Evolutionary conservation across 1,284 basidiomycete species (phyloP).

Genomic region (Polyporus tsugae): DNA sequence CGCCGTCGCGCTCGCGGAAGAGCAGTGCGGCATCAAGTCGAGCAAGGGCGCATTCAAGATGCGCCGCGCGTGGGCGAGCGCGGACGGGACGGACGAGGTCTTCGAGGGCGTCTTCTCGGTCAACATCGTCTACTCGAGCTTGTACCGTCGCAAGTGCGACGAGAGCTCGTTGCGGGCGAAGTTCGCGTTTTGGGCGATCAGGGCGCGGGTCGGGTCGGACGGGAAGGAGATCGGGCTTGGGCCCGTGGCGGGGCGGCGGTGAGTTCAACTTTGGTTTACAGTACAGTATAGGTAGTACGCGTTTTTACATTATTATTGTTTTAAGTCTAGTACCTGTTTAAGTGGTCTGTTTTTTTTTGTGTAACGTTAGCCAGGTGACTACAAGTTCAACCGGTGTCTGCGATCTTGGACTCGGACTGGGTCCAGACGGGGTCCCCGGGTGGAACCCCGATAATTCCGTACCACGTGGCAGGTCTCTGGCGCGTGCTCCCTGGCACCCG

Average conservation of each 20-base stretch:
- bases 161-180: not conserved
- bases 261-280: not conserved
- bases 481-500: too few relatives aligned
- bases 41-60: not conserved
- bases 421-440: too few relatives aligned
- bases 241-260: not conserved
- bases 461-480: too few relatives aligned
- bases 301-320: too few relatives aligned
- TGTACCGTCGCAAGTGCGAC: not conserved
- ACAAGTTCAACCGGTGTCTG: too few relatives aligned
- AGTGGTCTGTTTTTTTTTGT: too few relatives aligned
- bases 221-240: not conserved
- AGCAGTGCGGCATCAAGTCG: not conserved
- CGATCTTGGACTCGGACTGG: too few relatives aligned
- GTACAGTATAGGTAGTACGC: too few relatives aligned
- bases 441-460: too few relatives aligned
- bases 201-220: not conserved
- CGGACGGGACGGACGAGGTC: not conserved
- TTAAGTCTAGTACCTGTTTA: too few relatives aligned
- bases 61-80: conserved; percentile 2
- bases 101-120: not conserved
- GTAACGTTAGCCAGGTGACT: too few relatives aligned
- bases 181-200: not conserved
- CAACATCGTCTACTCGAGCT: not conserved
- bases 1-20: not conserved